Percentiles rank a stretch among this genome's conserved stretches.
phyloP scores from a whole-genome alignment of 177 flowering plant species.

The Vitis hybrid region DNA sequence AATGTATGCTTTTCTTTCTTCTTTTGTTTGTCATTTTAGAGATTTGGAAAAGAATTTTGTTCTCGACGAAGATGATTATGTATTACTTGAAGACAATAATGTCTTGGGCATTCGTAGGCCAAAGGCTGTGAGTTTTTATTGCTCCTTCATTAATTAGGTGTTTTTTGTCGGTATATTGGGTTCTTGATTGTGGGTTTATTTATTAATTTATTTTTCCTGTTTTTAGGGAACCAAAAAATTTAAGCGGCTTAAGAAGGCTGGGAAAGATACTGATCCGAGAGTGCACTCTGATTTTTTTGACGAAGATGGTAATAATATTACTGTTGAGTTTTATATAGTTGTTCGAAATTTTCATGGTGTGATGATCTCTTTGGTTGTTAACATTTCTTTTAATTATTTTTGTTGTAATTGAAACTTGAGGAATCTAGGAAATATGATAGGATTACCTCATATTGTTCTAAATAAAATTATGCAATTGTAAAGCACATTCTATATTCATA shows the following conservation, averaged over 20 bases:
- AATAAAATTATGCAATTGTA: too few relatives aligned
- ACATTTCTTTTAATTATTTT: too few relatives aligned
- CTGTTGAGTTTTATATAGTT: conserved; percentile 47
- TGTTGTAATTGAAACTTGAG: too few relatives aligned
- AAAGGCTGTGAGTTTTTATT: conserved; percentile 38
- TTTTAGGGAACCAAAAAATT: conserved; percentile 74
- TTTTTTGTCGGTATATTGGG: too few relatives aligned
- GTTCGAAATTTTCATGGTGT: conserved; percentile 74
- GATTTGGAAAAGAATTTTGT: conserved; percentile 64
- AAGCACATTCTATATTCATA: too few relatives aligned
- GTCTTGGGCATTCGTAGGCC: conserved; percentile 54
- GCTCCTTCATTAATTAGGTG: not conserved
- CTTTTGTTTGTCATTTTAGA: conserved; percentile 27
- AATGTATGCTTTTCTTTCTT: not conserved
- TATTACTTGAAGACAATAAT: conserved; percentile 78
- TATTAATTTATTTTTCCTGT: not conserved
- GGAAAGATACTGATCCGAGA: conserved; percentile 48
- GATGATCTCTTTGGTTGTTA: conserved; percentile 28
- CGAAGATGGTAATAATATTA: conserved; percentile 31
- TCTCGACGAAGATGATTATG: conserved; percentile 95
- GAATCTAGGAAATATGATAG: too few relatives aligned
- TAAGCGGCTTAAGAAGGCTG: conserved; percentile 86
- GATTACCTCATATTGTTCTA: too few relatives aligned
- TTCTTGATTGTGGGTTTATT: too few relatives aligned
- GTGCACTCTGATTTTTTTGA: conserved; percentile 62